A percentile compares a stretch with the other conserved stretches of the same genome.
Evolutionary conservation across 164 flowering plant genomes (phyloP).

Genomic region (Aristolochia fimbriata): DNA sequence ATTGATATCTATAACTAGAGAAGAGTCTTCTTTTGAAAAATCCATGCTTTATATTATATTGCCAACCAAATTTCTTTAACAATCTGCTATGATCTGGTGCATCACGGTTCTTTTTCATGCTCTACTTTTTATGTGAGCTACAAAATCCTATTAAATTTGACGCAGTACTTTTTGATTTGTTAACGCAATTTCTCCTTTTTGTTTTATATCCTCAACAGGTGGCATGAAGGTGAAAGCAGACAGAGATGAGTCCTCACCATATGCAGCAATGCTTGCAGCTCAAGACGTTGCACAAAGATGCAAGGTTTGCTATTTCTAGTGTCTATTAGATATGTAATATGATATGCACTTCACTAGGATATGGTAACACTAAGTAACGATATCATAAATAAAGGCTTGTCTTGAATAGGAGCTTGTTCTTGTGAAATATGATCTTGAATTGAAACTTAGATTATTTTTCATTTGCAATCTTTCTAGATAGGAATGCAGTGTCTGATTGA

Average conservation of each 20-base stretch:
- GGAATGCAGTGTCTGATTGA: no score
- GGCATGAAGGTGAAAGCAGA: conserved; percentile 79
- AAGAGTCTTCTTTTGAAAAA: not conserved
- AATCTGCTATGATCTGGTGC: no score
- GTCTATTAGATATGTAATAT: not conserved
- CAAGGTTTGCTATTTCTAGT: conserved; percentile 33
- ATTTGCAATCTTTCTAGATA: no score
- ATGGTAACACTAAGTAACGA: not conserved
- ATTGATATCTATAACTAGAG: no score
- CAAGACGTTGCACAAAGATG: conserved; percentile 61
- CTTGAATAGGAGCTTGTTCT: not conserved
- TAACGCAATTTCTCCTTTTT: not conserved
- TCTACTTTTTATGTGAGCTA: no score
- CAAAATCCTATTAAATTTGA: no score
- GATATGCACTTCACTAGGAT: not conserved
- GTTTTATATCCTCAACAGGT: conserved; percentile 21
- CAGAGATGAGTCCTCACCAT: conserved; percentile 67
- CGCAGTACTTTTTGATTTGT: not conserved
- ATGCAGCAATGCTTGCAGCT: conserved; percentile 79
- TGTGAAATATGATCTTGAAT: not conserved
- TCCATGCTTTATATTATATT: not conserved
- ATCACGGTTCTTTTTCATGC: no score
- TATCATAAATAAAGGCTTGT: not conserved
- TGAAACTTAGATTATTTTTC: no score
- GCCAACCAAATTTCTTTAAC: not conserved